These are phyloP conservation scores for Aspergillus viridinutans DNA, from an alignment of 2,329 filamentous ascomycete species.

Conservation along the genomic window DNA sequence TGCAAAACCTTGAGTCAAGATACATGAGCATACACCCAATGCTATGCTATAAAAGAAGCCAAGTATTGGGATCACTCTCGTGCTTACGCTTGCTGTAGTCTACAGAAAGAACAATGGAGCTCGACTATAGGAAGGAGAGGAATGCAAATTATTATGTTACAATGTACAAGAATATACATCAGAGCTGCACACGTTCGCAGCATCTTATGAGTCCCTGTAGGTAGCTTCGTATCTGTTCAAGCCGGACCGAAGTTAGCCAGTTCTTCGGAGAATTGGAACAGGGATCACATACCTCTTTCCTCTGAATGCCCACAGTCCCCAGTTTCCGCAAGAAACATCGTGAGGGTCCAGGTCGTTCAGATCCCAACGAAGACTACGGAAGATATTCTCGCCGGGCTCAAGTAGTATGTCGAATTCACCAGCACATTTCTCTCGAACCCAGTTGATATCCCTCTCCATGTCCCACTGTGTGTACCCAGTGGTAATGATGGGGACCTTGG, in stretches of 20 bases:
- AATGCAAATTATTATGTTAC: neutral
- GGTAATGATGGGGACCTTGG: conserved; percentile 88
- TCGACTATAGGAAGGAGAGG: neutral
- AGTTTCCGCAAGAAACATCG: conserved; percentile 92
- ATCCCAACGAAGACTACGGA: conserved; percentile 94
- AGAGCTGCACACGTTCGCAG: neutral
- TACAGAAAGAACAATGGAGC: neutral
- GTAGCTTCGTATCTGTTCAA: conserved; percentile 37
- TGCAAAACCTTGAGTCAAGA: neutral
- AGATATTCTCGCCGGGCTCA: conserved; percentile 88
- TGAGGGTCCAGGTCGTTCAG: conserved; percentile 92
- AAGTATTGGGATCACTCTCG: neutral
- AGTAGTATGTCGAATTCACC: conserved; percentile 91
- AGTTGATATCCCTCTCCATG: conserved; percentile 87
- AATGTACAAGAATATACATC: neutral
- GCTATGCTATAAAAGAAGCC: neutral
- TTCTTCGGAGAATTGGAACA: neutral
- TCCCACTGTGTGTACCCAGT: conserved; percentile 96
- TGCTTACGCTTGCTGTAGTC: neutral
- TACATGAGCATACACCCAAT: neutral
- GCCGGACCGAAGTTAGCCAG: conserved; percentile 5
- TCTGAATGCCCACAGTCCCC: conserved; percentile 94
- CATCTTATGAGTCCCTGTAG: conserved; percentile 24
- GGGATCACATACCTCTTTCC: conserved; percentile 75
- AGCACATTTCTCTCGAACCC: conserved; percentile 77